These are phyloP conservation scores for Citropsis articulata DNA, from an alignment of 345 rosid genomes.

Conservation along the genomic window DNA sequence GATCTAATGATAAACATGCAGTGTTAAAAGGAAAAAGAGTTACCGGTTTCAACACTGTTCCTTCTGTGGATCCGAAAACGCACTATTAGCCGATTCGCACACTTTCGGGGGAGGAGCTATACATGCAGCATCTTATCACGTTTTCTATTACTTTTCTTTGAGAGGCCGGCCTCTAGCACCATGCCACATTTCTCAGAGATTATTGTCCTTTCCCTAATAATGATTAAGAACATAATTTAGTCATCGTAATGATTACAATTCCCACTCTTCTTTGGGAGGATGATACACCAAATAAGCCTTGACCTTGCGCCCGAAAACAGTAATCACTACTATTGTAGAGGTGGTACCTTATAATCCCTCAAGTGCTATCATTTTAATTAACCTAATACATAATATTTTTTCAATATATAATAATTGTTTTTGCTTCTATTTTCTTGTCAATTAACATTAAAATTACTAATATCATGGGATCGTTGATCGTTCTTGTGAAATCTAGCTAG, in stretches of 20 bases:
- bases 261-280: neutral
- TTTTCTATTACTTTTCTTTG: neutral
- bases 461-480: no score
- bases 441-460: neutral
- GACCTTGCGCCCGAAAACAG: neutral
- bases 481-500: no score
- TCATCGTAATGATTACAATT: slow-evolving; percentile 7
- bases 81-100: neutral
- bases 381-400: no score
- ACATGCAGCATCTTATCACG: neutral
- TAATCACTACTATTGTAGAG: neutral
- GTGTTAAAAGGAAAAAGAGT: neutral
- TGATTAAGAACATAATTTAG: slow-evolving; percentile 12
- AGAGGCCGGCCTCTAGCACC: neutral
- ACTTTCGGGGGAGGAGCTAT: neutral
- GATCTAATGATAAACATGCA: neutral
- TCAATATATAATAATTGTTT: neutral
- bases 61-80: neutral
- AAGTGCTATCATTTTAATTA: neutral
- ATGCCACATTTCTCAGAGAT: neutral
- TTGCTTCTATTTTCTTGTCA: neutral
- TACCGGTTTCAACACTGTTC: neutral
- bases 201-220: neutral
- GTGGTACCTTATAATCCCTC: neutral
- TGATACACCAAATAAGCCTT: no score